Percentiles rank a stretch among this genome's conserved stretches.
These are phyloP conservation scores for Cladobotryum protrusum DNA, from an alignment of 2,329 filamentous ascomycete genomes.

Conservation along the genomic window DNA sequence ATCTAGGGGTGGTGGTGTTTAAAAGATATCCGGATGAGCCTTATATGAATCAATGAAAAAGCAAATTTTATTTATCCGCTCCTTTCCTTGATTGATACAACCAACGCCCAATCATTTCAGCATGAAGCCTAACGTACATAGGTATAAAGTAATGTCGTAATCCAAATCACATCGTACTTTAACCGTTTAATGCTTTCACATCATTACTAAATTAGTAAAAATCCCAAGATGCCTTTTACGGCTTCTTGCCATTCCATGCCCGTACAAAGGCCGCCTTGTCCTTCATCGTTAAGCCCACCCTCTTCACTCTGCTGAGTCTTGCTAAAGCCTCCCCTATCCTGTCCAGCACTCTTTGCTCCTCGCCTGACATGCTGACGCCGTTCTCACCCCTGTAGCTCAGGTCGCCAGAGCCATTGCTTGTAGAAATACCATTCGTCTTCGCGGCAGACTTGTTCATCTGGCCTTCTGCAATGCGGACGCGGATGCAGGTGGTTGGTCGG, in stretches of 20 bases:
- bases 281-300: constrained; percentile 73
- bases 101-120: no score
- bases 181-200: background rate
- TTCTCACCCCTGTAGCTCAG: constrained; percentile 21
- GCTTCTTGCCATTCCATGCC: constrained; percentile 48
- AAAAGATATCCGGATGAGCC: constrained; percentile 5
- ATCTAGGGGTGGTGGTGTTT: constrained; percentile 5
- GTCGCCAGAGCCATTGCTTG: constrained; percentile 21
- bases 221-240: constrained; percentile 13
- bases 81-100: no score
- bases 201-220: background rate
- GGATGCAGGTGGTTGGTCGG: constrained; percentile 79
- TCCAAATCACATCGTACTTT: background rate
- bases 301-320: constrained; percentile 79
- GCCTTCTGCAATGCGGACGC: constrained; percentile 80
- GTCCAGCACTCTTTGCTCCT: constrained; percentile 69
- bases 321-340: constrained; percentile 79
- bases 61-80: no score
- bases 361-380: constrained; percentile 32
- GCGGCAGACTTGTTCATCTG: constrained; percentile 48
- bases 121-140: background rate
- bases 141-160: background rate
- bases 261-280: constrained; percentile 81
- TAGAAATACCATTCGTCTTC: constrained; percentile 29
- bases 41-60: background rate